A percentile compares a stretch with the other conserved stretches of the same genome.
These are phyloP conservation scores for Cetradonia linearis DNA, from an alignment of 495 filamentous ascomycete species.

Conservation along the genomic window DNA sequence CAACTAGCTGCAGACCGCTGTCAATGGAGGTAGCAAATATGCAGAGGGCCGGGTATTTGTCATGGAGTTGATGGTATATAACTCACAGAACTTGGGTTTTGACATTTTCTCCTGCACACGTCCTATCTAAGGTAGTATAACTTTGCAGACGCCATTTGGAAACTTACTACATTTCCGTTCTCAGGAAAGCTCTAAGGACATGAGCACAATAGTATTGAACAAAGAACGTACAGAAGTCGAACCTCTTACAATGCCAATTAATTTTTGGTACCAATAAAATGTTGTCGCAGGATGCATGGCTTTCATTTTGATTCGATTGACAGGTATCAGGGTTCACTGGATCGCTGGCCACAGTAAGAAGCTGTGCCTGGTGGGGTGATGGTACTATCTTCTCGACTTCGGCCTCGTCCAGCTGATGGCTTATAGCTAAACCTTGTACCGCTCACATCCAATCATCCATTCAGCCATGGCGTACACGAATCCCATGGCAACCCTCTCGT, in stretches of 20 bases:
- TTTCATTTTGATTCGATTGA: background rate
- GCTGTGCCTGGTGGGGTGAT: background rate
- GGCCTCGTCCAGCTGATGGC: background rate
- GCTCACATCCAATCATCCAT: background rate
- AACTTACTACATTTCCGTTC: no score
- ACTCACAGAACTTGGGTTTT: background rate
- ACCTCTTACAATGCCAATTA: background rate
- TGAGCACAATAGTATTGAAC: background rate
- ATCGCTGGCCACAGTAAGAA: background rate
- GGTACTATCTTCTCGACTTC: no score
- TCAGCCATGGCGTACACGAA: background rate
- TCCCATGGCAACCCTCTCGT: background rate
- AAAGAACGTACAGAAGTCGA: background rate
- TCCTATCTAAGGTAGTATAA: background rate
- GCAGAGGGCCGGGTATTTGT: background rate
- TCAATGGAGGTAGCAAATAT: background rate
- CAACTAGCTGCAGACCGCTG: background rate
- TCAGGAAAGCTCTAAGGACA: background rate
- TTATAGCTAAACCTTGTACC: background rate
- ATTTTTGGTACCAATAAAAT: background rate
- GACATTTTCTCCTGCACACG: background rate
- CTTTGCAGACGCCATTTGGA: no score
- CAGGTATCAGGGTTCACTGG: background rate
- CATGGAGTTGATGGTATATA: background rate
- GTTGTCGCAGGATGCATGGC: background rate